phyloP scores from a whole-genome alignment of 257 asterid species.

The Nicotiana tabacum region DNA sequence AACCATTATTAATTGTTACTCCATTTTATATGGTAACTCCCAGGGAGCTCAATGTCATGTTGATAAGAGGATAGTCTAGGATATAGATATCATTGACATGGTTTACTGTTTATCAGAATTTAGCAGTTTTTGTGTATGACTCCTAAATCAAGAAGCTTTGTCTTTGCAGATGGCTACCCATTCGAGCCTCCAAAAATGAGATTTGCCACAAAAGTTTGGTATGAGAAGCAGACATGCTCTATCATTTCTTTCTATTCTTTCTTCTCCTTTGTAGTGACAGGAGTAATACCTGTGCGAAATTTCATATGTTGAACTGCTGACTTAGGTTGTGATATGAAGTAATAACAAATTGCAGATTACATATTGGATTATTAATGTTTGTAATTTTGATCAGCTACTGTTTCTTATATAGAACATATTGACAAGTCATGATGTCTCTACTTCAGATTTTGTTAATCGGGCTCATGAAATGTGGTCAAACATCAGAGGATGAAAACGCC shows the following conservation, averaged over 20 bases:
- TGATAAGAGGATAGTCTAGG: not conserved
- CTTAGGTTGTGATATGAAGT: not conserved
- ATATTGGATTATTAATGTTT: not conserved
- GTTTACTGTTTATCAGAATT: not conserved
- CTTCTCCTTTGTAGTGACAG: not conserved
- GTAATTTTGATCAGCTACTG: not conserved
- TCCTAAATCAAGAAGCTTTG: not conserved
- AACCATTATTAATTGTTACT: not conserved
- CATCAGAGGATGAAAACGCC: not conserved
- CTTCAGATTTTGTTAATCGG: not conserved
- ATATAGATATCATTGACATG: not conserved
- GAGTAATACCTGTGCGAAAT: not conserved
- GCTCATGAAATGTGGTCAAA: not conserved
- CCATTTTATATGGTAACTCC: too few relatives aligned
- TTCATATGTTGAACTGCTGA: not conserved
- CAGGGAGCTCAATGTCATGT: not conserved
- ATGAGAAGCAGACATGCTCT: conserved; percentile 26
- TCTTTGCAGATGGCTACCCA: conserved; percentile 87
- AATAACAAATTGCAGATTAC: not conserved
- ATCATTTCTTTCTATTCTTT: not conserved
- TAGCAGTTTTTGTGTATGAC: not conserved
- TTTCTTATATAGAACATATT: not conserved
- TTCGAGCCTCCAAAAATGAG: conserved; percentile 95
- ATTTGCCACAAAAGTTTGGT: conserved; percentile 95
- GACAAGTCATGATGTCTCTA: not conserved